phyloP scores from a whole-genome alignment of 805 yeast species.

The Kodamaea neixiangensis region DNA sequence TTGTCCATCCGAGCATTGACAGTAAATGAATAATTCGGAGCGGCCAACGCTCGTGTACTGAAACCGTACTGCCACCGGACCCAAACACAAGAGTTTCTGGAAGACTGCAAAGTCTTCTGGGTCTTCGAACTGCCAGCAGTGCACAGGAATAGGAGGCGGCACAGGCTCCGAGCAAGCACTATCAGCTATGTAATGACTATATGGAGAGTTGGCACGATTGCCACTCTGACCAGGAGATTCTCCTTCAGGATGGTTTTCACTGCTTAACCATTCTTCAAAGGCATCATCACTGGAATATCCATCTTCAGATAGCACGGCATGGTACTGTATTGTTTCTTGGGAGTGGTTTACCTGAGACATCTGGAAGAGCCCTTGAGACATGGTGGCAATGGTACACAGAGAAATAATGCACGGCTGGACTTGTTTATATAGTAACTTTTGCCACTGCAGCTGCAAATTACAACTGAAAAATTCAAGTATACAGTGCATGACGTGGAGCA shows the following conservation, averaged over 20 bases:
- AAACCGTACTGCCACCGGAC: neutral
- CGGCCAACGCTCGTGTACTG: neutral
- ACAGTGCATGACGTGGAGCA: neutral
- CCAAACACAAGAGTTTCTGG: neutral
- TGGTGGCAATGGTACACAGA: neutral
- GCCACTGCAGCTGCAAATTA: neutral
- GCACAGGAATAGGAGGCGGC: neutral
- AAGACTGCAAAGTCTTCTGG: neutral
- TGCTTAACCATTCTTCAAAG: neutral
- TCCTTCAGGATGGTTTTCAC: neutral
- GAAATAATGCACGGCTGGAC: neutral
- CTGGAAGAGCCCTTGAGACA: neutral
- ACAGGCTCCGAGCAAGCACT: neutral
- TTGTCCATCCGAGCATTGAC: neutral
- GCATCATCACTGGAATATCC: neutral
- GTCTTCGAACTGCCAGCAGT: neutral
- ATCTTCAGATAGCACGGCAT: neutral
- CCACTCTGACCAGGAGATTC: neutral
- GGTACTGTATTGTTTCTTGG: neutral
- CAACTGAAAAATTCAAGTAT: neutral
- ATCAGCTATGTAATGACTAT: neutral
- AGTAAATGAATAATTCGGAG: neutral
- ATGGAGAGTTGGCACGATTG: neutral
- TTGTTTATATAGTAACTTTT: too few relatives aligned
- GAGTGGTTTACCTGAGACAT: neutral